Evolutionary conservation across 2,329 filamentous ascomycete species (phyloP), one percentile per base, ranked within the genome.

Genomic region (Dothistroma pini): DNA sequence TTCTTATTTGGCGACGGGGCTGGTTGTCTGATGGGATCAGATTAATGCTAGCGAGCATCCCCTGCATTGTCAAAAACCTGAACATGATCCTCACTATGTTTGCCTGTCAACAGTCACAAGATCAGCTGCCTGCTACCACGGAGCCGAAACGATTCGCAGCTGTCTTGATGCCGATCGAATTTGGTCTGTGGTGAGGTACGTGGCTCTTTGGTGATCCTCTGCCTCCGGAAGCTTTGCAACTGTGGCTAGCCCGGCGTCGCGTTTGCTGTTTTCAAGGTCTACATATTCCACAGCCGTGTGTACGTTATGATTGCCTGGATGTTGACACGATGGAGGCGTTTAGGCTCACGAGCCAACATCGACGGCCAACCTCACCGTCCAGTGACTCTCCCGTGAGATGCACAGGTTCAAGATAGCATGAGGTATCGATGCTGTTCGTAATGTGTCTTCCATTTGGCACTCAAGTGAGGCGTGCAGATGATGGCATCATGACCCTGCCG

Each of bases 241-340:
- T 31, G 38, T 54, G 51, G 32, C 35, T 50, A 55, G 57, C 38
- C 22, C 57, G 50, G 44, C 59, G 51, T 38, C 31, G 25, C 12
- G 50, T 21, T 58, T 55, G 41, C 52, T 55, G n/a, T 61, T 57
- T 48, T 57, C 22, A 25, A 38, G 54, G n/a, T 16, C 53, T 25
- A 32, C 35, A 51, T n/a, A 60, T 49, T 5, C 47, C 25, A 57
- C 32, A 50, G 29, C 31, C 47, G 14, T 16, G 16, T n/a, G 50
- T 31, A 4, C 19, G 19, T 31, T 49, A 22, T 31, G 49, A 22
- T 29, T 1, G 7, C 50, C 34, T 29, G 44, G 41, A 51, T 47
- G 56, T 32, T 61, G 59, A 61, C 59, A 55, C 59, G 52, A 58
- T 61, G 12, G 32, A 34, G 50, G 22, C 22, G 25, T 58, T 56